phyloP scores from a whole-genome alignment of 2,329 filamentous ascomycete species.

The Zopfia rhizophila region DNA sequence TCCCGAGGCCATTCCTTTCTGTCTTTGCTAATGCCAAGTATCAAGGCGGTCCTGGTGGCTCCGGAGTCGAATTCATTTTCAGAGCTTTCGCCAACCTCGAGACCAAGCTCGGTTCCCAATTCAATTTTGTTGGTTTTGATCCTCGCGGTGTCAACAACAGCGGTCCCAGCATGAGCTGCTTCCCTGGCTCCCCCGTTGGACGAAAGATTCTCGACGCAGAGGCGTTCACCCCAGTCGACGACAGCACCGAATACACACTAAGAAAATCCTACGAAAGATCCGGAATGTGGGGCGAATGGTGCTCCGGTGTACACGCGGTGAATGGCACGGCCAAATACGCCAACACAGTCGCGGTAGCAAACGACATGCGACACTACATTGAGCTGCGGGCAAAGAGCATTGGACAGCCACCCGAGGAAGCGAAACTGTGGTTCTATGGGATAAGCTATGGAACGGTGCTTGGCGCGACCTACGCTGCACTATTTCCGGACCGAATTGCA shows the following conservation, averaged over 20 bases:
- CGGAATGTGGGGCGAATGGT: constrained; percentile 10
- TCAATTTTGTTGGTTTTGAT: constrained; percentile 42
- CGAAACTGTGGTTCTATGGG: constrained; percentile 49
- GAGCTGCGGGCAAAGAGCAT: constrained; percentile 27
- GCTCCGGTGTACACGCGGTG: constrained; percentile 10
- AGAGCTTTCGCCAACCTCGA: constrained; percentile 13
- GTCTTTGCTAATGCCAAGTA: constrained; percentile 1
- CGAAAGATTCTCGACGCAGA: neutral
- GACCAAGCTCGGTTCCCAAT: constrained; percentile 21
- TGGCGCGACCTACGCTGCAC: constrained; percentile 57
- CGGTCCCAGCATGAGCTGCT: constrained; percentile 24
- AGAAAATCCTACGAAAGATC: neutral
- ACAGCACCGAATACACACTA: constrained; percentile 1
- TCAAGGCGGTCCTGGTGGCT: constrained; percentile 40
- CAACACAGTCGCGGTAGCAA: constrained; percentile 34
- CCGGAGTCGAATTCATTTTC: constrained; percentile 39
- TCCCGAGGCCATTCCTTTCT: neutral
- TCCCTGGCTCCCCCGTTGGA: constrained; percentile 22
- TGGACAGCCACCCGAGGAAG: constrained; percentile 36
- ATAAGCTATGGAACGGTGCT: constrained; percentile 58
- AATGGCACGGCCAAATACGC: constrained; percentile 31
- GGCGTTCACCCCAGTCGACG: neutral
- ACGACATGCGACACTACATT: constrained; percentile 42
- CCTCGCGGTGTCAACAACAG: constrained; percentile 39
- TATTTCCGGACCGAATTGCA: constrained; percentile 55